phyloP scores from a whole-genome alignment of 73 alveolate species.

The Paramecium sonneborni region DNA sequence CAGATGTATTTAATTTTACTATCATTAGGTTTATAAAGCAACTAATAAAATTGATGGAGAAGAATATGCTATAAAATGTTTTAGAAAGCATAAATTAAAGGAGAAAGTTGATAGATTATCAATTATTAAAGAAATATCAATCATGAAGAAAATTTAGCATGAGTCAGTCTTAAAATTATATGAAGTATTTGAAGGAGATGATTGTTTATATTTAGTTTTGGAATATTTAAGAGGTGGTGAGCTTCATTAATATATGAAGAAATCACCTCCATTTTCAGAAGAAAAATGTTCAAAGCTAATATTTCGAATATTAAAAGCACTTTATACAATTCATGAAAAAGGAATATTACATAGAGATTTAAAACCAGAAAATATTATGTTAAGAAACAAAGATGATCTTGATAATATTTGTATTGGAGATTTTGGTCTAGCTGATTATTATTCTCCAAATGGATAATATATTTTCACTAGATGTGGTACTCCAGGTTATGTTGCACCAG shows the following conservation, averaged over 20 bases:
- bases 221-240: conserved; percentile 58
- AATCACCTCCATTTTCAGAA: conserved; percentile 11
- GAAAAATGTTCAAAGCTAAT: neutral
- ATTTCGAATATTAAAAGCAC: neutral
- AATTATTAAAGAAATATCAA: conserved; percentile 3
- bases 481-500: conserved; percentile 68
- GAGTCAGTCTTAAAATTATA: neutral
- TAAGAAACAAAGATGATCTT: conserved; percentile 29
- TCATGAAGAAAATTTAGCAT: neutral
- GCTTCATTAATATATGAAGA: neutral
- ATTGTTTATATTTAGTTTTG: conserved; percentile 11
- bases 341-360: conserved; percentile 54
- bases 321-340: neutral
- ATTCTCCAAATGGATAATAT: conserved; percentile 45
- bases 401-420: conserved; percentile 53
- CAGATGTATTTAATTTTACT: neutral
- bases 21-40: neutral
- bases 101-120: neutral
- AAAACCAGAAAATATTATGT: conserved; percentile 53
- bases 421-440: conserved; percentile 63
- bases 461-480: conserved; percentile 58
- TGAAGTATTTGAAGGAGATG: conserved; percentile 52
- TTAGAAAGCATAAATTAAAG: neutral
- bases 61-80: conserved; percentile 8
- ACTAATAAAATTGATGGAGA: neutral